Evolutionary conservation across 805 yeast genomes (phyloP).

Genomic region (Starmerella floris): DNA sequence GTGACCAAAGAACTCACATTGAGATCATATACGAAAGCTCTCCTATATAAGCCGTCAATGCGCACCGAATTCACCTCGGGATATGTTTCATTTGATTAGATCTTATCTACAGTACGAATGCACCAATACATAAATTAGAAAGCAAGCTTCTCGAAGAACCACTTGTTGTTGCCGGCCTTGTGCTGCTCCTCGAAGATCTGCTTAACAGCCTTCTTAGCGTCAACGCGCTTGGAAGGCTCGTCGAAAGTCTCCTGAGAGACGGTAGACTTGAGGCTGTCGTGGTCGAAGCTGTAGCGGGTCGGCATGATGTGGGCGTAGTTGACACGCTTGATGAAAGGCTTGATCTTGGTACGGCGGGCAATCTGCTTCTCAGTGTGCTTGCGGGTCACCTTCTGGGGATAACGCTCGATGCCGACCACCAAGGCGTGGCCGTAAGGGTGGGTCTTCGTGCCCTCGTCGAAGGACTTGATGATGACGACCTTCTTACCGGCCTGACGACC

Average conservation of each 20-base stretch:
- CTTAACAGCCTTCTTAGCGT: slow-evolving; percentile 97
- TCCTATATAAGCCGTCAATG: too few relatives aligned
- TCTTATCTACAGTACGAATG: not conserved
- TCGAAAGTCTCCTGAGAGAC: slow-evolving; percentile 86
- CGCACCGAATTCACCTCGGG: too few relatives aligned
- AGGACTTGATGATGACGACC: slow-evolving; percentile 97
- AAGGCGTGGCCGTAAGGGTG: slow-evolving; percentile 99
- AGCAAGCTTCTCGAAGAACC: slow-evolving; percentile 98
- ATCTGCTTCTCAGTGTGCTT: slow-evolving; percentile 89
- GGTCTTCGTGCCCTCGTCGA: slow-evolving; percentile 96
- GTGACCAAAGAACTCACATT: too few relatives aligned
- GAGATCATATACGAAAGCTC: too few relatives aligned
- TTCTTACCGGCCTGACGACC: slow-evolving; percentile 99
- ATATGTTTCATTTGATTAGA: not conserved
- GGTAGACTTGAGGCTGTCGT: slow-evolving; percentile 83
- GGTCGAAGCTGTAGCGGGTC: slow-evolving; percentile 97
- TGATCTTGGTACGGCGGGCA: slow-evolving; percentile 93
- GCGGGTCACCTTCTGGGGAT: slow-evolving; percentile 93
- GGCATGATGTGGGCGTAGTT: slow-evolving; percentile 99
- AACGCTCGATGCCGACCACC: slow-evolving; percentile 98
- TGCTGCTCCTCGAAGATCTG: slow-evolving; percentile 99
- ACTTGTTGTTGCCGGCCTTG: slow-evolving; percentile 97
- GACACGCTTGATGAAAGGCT: slow-evolving; percentile 97
- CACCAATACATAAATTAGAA: slow-evolving; percentile 38
- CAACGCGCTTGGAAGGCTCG: slow-evolving; percentile 97